phyloP scores from a whole-genome alignment of 2,329 filamentous ascomycete species.

The Colletotrichum sojae region DNA sequence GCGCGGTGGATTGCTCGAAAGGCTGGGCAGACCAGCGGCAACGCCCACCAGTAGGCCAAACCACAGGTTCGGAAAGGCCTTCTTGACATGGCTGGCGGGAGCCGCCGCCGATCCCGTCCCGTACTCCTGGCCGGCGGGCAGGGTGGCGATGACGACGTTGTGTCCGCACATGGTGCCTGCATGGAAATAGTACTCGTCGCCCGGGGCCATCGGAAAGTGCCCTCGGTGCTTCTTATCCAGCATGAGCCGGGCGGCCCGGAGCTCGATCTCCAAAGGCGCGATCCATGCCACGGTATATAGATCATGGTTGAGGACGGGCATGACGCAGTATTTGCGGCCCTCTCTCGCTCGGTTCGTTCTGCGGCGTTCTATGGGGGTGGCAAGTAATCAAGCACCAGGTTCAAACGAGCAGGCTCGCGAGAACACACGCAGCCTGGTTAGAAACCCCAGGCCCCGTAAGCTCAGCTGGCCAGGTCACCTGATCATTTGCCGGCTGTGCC shows the following conservation, averaged over 20 bases:
- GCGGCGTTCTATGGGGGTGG: too few species aligned
- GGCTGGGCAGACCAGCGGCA: slow-evolving; percentile 51
- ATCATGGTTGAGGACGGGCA: neutral
- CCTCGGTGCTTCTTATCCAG: slow-evolving; percentile 51
- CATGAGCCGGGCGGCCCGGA: slow-evolving; percentile 51
- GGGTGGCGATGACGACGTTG: slow-evolving; percentile 52
- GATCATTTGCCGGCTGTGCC: too few species aligned
- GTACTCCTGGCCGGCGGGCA: slow-evolving; percentile 52
- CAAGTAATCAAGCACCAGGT: too few species aligned
- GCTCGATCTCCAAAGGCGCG: slow-evolving; percentile 54
- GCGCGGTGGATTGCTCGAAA: slow-evolving; percentile 42
- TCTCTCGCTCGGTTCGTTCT: neutral
- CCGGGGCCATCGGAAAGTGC: slow-evolving; percentile 47
- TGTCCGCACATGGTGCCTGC: slow-evolving; percentile 54
- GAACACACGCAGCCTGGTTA: neutral
- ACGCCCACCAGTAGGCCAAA: slow-evolving; percentile 55
- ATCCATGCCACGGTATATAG: slow-evolving; percentile 55
- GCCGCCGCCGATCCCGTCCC: slow-evolving; percentile 51
- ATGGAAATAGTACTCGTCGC: slow-evolving; percentile 54
- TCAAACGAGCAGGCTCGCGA: too few species aligned
- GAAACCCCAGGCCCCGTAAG: too few species aligned
- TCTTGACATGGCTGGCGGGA: slow-evolving; percentile 52
- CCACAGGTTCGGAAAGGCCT: slow-evolving; percentile 53
- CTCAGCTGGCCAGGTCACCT: too few species aligned
- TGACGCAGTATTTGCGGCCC: neutral